These are phyloP conservation scores for Croton laevigatus DNA, from an alignment of 441 rosid species.

Conservation along the genomic window DNA sequence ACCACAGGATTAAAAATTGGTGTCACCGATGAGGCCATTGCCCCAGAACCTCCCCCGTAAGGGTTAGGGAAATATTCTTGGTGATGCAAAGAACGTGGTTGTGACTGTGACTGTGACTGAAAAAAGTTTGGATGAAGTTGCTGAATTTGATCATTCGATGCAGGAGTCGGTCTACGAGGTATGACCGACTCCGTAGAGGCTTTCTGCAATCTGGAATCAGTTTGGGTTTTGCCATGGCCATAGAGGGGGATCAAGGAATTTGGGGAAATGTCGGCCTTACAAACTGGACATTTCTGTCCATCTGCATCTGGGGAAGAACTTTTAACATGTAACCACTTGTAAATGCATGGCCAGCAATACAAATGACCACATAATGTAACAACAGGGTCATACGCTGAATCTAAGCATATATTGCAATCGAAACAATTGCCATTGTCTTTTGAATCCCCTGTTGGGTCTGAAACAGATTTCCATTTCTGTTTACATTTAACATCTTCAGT, in stretches of 20 bases:
- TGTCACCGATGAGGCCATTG: conserved; percentile 32
- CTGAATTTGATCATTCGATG: conserved; percentile 32
- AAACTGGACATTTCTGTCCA: conserved; percentile 65
- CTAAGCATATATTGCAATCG: conserved; percentile 84
- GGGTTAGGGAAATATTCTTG: conserved; percentile 37
- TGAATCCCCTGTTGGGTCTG: conserved; percentile 23
- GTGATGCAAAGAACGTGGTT: conserved; percentile 29
- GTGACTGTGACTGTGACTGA: conserved; percentile 34
- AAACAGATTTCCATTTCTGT: conserved; percentile 40
- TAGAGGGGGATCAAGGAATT: conserved; percentile 75
- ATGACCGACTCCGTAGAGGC: conserved; percentile 27
- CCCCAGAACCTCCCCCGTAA: conserved; percentile 34
- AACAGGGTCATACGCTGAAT: conserved; percentile 66
- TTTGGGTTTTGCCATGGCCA: conserved; percentile 50
- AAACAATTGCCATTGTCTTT: conserved; percentile 42
- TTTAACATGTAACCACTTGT: conserved; percentile 71
- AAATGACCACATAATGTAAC: conserved; percentile 88
- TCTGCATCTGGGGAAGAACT: conserved; percentile 47
- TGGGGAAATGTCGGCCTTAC: conserved; percentile 62
- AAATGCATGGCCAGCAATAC: conserved; percentile 91
- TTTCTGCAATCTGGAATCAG: conserved; percentile 37
- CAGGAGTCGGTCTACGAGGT: conserved; percentile 62
- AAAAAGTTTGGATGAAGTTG: conserved; percentile 31
- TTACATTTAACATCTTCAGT: conserved; percentile 27
- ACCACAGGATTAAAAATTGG: conserved; percentile 45